phyloP scores from a whole-genome alignment of 192 early-diverging fungal genomes.

The Gamsiella multidivaricata region DNA sequence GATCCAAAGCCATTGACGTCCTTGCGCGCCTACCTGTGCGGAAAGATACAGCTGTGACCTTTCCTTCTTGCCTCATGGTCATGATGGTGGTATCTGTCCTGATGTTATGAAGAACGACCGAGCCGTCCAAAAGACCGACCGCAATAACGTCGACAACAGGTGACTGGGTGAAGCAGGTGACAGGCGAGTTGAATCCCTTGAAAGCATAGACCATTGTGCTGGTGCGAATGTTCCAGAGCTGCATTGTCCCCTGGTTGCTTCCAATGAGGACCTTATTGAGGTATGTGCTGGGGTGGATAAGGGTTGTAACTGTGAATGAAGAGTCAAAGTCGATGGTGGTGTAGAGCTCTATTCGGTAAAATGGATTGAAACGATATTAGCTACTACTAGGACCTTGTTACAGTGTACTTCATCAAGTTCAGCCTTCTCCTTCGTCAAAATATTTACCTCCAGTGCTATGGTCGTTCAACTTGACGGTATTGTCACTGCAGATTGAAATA shows the following conservation, averaged over 20 bases:
- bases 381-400: too few species aligned
- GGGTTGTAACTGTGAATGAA: constrained; percentile 73
- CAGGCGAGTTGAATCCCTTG: constrained; percentile 75
- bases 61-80: constrained; percentile 83
- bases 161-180: constrained; percentile 84
- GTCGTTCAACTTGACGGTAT: constrained; percentile 83
- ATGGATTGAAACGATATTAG: background rate
- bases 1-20: background rate
- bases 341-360: constrained; percentile 66
- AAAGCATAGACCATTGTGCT: constrained; percentile 87
- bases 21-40: constrained; percentile 83
- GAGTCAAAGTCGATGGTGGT: constrained; percentile 80
- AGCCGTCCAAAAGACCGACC: constrained; percentile 90
- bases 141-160: constrained; percentile 96
- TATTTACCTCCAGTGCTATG: constrained; percentile 70
- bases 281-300: constrained; percentile 97
- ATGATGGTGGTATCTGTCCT: constrained; percentile 81
- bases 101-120: constrained; percentile 87
- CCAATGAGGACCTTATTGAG: constrained; percentile 95
- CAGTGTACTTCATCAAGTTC: too few species aligned
- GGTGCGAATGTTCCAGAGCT: constrained; percentile 94
- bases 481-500: constrained; percentile 83
- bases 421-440: too few species aligned
- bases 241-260: constrained; percentile 86
- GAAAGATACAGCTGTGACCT: constrained; percentile 93